Evolutionary conservation across 2,329 filamentous ascomycete species (phyloP).

Genomic region (Sporothrix pseudoabietina): DNA sequence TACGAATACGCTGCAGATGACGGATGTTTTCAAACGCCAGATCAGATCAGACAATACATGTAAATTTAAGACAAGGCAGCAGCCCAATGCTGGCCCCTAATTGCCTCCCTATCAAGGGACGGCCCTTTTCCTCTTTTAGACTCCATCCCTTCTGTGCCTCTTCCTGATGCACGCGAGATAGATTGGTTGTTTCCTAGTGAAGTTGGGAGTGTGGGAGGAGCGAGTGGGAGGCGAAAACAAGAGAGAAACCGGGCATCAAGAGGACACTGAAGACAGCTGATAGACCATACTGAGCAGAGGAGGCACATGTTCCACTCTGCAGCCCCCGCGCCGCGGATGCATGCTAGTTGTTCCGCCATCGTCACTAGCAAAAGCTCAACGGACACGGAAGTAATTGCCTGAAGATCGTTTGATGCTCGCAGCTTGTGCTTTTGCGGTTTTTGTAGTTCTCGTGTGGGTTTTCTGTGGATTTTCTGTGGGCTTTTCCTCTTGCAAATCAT

Average conservation of each 20-base stretch:
- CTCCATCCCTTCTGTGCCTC: constrained; percentile 12
- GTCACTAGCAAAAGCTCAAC: neutral
- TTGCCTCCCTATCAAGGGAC: neutral
- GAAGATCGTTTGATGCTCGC: constrained; percentile 13
- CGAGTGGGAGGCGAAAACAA: neutral
- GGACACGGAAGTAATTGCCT: constrained; percentile 2
- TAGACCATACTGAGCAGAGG: neutral
- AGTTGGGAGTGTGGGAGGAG: neutral
- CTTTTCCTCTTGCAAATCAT: neutral
- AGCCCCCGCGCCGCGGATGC: constrained; percentile 23
- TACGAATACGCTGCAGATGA: neutral
- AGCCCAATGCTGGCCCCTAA: neutral
- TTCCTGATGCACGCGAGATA: neutral
- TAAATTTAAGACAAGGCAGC: constrained; percentile 12
- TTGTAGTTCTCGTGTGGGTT: neutral
- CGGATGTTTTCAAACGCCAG: neutral
- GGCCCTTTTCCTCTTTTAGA: neutral
- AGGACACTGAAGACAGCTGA: neutral
- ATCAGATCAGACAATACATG: neutral
- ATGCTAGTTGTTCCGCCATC: constrained; percentile 10
- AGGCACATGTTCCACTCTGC: constrained; percentile 5
- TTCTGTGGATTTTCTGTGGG: neutral
- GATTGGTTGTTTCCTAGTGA: neutral
- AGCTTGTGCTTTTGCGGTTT: neutral
- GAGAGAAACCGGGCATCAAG: neutral